Conservation (phyloP, 768 basidiomycete species). For the Leccinum barrowsii region DNA sequence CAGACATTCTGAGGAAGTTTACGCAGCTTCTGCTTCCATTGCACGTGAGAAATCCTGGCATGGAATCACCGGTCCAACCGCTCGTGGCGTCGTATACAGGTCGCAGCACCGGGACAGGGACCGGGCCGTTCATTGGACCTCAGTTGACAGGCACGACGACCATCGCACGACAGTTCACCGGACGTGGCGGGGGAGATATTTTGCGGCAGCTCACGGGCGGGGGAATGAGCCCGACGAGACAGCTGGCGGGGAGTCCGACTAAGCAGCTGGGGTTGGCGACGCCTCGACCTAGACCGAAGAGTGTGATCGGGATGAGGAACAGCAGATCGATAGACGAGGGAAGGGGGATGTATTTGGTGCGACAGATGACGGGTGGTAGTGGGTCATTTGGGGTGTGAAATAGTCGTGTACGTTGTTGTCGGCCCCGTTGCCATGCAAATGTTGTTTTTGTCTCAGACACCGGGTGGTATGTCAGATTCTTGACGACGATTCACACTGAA, state of each 20-base stretch:
- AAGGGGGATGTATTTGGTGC: slow-evolving; percentile 65
- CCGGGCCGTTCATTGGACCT: slow-evolving; percentile 35
- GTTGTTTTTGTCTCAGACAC: slow-evolving; percentile 1
- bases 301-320: slow-evolving; percentile 67
- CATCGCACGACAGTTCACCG: slow-evolving; percentile 73
- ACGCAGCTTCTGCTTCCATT: slow-evolving; percentile 54
- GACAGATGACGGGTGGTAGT: slow-evolving; percentile 68
- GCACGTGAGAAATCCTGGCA: slow-evolving; percentile 45
- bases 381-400: slow-evolving; percentile 23
- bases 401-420: slow-evolving; percentile 6
- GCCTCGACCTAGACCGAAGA: slow-evolving; percentile 66
- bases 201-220: slow-evolving; percentile 64
- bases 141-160: slow-evolving; percentile 72
- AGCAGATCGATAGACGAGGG: slow-evolving; percentile 66
- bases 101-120: slow-evolving; percentile 25
- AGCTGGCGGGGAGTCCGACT: slow-evolving; percentile 63
- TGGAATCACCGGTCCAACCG: slow-evolving; percentile 50
- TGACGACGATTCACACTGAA: background rate
- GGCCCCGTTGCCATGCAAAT: slow-evolving; percentile 14
- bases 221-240: slow-evolving; percentile 62
- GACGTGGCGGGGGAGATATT: slow-evolving; percentile 43
- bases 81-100: slow-evolving; percentile 46
- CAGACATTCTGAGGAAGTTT: slow-evolving; percentile 8
- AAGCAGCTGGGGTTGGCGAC: slow-evolving; percentile 52
- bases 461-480: background rate